These are phyloP conservation scores for Phoma sp. DNA, from an alignment of 2,329 filamentous ascomycete genomes.

Conservation along the genomic window DNA sequence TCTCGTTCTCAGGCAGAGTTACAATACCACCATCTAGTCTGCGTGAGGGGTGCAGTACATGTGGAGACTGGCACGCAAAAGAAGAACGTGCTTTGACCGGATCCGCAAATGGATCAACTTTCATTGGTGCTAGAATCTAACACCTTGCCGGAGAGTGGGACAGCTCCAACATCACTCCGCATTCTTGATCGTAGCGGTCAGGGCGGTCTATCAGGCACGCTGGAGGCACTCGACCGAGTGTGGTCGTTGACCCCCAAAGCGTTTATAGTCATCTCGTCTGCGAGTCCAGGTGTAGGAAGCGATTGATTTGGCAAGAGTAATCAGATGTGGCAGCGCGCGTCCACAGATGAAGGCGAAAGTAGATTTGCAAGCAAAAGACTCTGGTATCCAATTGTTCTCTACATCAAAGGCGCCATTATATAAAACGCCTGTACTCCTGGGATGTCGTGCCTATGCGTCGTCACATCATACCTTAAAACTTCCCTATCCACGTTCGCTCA, in stretches of 20 bases:
- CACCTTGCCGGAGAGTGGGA: no score
- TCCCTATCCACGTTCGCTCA: conserved; percentile 18
- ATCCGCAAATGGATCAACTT: background rate
- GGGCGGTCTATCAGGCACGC: no score
- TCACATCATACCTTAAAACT: background rate
- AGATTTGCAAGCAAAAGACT: background rate
- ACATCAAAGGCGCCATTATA: background rate
- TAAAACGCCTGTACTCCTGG: background rate
- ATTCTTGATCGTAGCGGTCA: no score
- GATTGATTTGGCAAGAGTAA: background rate
- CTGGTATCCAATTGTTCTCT: background rate
- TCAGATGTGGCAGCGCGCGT: no score
- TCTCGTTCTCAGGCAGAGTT: background rate
- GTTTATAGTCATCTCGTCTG: no score
- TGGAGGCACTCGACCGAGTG: no score
- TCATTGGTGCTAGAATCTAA: no score
- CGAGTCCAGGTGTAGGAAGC: background rate
- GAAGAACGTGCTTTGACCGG: background rate
- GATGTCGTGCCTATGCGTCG: background rate
- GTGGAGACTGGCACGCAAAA: background rate
- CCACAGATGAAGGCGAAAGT: no score
- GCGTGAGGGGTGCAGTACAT: conserved; percentile 12
- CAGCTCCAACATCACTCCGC: no score
- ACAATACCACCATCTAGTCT: background rate
- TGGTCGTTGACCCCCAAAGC: no score